Conservation (phyloP, 78 protist species). For the Trichosphaerium sp. region DNA sequence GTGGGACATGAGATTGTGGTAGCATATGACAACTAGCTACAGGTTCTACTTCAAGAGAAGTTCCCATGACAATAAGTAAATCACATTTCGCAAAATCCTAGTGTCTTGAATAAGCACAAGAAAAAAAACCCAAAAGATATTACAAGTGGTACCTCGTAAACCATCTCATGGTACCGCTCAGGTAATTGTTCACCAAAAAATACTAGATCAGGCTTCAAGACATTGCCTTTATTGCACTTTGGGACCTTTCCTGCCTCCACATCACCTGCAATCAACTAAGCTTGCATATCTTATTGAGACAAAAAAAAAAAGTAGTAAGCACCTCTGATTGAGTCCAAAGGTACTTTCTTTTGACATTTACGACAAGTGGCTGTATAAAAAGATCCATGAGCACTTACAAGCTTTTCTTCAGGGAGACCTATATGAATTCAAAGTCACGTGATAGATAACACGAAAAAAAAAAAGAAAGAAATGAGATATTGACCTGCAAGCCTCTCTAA, state of each 20-base stretch:
- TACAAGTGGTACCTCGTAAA: background rate
- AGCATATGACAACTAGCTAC: slow-evolving; percentile 8
- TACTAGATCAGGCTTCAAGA: slow-evolving; percentile 68
- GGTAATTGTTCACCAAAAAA: slow-evolving; percentile 77
- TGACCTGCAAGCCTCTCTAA: slow-evolving; percentile 68
- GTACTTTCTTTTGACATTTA: background rate
- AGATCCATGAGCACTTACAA: slow-evolving; percentile 80
- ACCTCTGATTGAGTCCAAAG: background rate
- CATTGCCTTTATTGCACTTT: slow-evolving; percentile 24
- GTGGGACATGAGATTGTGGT: no score
- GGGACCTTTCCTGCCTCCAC: slow-evolving; percentile 27
- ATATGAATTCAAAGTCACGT: no score
- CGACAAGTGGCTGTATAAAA: slow-evolving; percentile 27
- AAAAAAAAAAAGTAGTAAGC: background rate
- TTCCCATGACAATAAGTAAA: slow-evolving; percentile 69
- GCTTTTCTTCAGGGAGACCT: slow-evolving; percentile 13
- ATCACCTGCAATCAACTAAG: background rate
- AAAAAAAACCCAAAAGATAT: background rate
- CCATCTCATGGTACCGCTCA: slow-evolving; percentile 1
- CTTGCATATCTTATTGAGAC: background rate
- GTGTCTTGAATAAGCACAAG: background rate
- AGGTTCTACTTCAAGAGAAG: slow-evolving; percentile 73
- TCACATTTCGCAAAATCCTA: slow-evolving; percentile 35
- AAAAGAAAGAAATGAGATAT: no score
- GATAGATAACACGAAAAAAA: no score